Evolutionary conservation across 768 basidiomycete species (phyloP), one percentile per base, ranked within the genome.

Genomic region (Hericium erinaceus): DNA sequence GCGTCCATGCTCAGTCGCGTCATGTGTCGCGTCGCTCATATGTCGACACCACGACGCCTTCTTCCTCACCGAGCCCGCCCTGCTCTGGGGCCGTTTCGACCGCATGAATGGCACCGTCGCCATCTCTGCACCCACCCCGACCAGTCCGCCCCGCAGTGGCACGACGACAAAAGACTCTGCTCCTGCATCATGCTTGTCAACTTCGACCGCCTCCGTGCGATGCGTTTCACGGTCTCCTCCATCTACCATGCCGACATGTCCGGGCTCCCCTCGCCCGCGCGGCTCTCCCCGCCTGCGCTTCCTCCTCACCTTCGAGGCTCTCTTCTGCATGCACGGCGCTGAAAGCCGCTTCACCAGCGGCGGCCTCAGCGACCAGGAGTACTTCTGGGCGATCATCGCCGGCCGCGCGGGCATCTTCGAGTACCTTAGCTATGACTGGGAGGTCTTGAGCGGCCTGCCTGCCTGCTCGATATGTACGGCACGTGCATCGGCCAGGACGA

Each of bases 171-270:
- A 22, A 66, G 67, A 28, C 78, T 80, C 57, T 79, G 77, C 66
- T 77, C 75, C 75, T 80, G 79, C 63, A 71, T 79, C 59, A 79
- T 80, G 77, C 68, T 79, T 16, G 73, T 80, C 58, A 67, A 80
- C 61, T 68, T 80, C 10, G 72, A 73, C 48, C 76, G 72, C 58
- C 68, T 80, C 26, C 74, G 79, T 22, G 60, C 60, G 9, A 33
- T 73, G 20, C 75, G 76, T 20, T 65, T 80, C 56, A 80, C 80
- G 75, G 77, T 77, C 64, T 80, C 77, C 5, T 65, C 56, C 48
- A 55, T 69, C 28, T 79, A 78, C 59, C 71, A 68, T 40, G 59
- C 67, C 20, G 69, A 66, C 20, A 60, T 58, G 4, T 65, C 60
- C 46, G 65, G 64, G 15, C 39, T 60, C 12, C n/a, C n/a, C n/a